Base-by-base conservation (phyloP, 192 early-diverging fungal genomes). In the Mortierella claussenii region DNA sequence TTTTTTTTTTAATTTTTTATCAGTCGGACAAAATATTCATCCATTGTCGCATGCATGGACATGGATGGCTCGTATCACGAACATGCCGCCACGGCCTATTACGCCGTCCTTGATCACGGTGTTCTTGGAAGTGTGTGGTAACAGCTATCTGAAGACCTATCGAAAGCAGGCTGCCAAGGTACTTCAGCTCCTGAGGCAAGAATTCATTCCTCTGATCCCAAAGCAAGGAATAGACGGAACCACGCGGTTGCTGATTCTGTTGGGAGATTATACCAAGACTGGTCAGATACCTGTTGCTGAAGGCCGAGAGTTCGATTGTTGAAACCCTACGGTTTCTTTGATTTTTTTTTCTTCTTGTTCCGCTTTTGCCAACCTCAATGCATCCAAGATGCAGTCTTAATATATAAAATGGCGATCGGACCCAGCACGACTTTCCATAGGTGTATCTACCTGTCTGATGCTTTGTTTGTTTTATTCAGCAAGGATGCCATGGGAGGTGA, bases 11-110 rank as follows among this genome's bases (percentile, higher is more conserved):
- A n/a, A 2, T 57, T n/a, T 32, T 40, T 36, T 65, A 34, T 34
- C 62, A 76, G 79, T 74, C 6, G 81, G 85, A 0, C 45, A 78
- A 23, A 81, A 87, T 31, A 55, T 66, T 0, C 82, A 89, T 53
- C 74, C 80, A 1, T 81, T 94, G 8, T 66, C 82, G 1, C 60
- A 90, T 30, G 90, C 74, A 2, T 96, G 92, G 92, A 82, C 60
- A 33, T 96, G 92, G 92, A 60, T 93, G 20, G 83, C 91, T 1
- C 65, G 90, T 12, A 85, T 91, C 0, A 54, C 89, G 17, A 94
- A 93, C 68, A 75, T 92, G 68, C 83, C 83, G 31, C 89, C 88
- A 17, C 81, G 88, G 12, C 74, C 80, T 5, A 88, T 96, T 45
- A 90, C 91, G 0, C 86, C 92, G 1, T 55, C 82, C 21, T 53